Evolutionary conservation across 2,329 filamentous ascomycete species (phyloP).

Genomic region (Lachnellula occidentalis): DNA sequence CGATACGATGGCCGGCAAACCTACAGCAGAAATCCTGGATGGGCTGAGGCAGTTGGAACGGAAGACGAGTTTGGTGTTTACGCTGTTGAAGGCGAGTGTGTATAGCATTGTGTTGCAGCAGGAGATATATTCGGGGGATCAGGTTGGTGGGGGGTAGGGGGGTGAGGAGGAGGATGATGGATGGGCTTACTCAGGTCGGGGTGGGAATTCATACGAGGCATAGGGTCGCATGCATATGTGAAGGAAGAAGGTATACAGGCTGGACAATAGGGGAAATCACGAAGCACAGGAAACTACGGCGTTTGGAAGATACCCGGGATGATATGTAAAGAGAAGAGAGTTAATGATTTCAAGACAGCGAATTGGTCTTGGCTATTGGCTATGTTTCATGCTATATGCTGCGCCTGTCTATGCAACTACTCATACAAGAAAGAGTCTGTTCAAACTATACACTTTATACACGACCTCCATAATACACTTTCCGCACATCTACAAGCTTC

Average conservation of each 20-base stretch:
- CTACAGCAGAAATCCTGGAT: slow-evolving; percentile 79
- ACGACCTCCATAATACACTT: slow-evolving; percentile 87
- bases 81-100: slow-evolving; percentile 92
- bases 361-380: slow-evolving; percentile 5
- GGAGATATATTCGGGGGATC: slow-evolving; percentile 73
- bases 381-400: slow-evolving; percentile 16
- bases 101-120: slow-evolving; percentile 98
- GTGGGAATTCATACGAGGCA: slow-evolving; percentile 1
- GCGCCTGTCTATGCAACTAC: slow-evolving; percentile 23
- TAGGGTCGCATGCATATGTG: not conserved
- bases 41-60: slow-evolving; percentile 82
- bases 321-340: slow-evolving; percentile 2
- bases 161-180: slow-evolving; percentile 25
- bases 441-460: slow-evolving; percentile 22
- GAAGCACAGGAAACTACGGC: slow-evolving; percentile 1
- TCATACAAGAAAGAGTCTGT: slow-evolving; percentile 53
- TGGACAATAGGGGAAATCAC: not conserved
- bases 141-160: slow-evolving; percentile 32
- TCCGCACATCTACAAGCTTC: slow-evolving; percentile 93
- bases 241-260: not conserved
- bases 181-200: not conserved
- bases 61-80: slow-evolving; percentile 93
- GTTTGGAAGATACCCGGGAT: slow-evolving; percentile 21
- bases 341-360: slow-evolving; percentile 10
- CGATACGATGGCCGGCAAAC: slow-evolving; percentile 60